Evolutionary conservation across 169 alveolate genomes (phyloP).

Genomic region (Plasmodium vivax): DNA sequence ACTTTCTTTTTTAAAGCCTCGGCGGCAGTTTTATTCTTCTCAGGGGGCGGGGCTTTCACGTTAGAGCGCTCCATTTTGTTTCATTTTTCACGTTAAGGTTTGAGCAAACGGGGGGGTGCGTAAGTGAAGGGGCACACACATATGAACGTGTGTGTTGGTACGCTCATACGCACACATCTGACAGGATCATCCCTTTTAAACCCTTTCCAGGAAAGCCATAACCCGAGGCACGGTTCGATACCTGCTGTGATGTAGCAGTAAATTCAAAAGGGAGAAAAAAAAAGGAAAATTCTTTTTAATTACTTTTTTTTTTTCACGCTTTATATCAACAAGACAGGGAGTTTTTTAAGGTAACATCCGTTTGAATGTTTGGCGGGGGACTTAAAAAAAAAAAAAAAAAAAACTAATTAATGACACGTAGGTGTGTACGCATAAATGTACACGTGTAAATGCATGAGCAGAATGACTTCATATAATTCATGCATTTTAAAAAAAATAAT

Average conservation of each 20-base stretch:
- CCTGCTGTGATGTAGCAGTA: background rate
- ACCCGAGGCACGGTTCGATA: background rate
- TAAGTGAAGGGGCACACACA: background rate
- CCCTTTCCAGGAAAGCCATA: background rate
- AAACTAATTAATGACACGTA: background rate
- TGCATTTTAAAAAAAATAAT: background rate
- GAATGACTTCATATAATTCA: background rate
- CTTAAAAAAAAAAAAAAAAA: constrained; percentile 16
- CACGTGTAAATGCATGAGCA: background rate
- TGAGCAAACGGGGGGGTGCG: background rate
- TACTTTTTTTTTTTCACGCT: background rate
- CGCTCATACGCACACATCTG: background rate
- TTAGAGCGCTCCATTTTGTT: background rate
- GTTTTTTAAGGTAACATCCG: background rate
- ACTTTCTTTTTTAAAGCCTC: constrained; percentile 39
- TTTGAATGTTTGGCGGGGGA: background rate
- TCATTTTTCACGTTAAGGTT: background rate
- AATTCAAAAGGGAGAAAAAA: background rate
- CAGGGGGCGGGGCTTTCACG: background rate
- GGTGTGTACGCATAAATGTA: background rate
- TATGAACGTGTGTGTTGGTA: background rate
- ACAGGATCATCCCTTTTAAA: background rate
- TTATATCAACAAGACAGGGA: constrained; percentile 2
- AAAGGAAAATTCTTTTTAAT: constrained; percentile 1
- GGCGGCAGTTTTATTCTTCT: constrained; percentile 1